Conservation (phyloP, 164 flowering plant species). For the Chloranthus sessilifolius region DNA sequence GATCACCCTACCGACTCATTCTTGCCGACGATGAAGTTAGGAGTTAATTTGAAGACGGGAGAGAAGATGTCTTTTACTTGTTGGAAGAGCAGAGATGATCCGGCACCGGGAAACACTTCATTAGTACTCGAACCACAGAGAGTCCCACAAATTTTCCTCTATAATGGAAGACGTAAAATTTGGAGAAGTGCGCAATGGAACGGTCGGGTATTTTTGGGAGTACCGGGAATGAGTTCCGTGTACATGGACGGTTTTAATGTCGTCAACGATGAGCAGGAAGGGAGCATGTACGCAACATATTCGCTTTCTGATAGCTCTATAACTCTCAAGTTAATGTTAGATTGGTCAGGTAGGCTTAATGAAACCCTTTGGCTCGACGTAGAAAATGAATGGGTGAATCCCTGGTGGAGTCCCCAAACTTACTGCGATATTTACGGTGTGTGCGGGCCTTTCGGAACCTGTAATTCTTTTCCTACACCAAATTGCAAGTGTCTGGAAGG, state of each 20-base stretch:
- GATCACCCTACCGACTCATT: neutral
- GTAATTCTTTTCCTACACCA: neutral
- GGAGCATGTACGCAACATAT: neutral
- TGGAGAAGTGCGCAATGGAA: constrained; percentile 42
- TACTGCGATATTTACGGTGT: constrained; percentile 8
- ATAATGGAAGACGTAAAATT: constrained; percentile 18
- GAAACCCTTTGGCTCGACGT: neutral
- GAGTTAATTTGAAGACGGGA: constrained; percentile 7
- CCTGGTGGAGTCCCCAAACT: neutral
- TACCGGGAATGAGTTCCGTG: constrained; percentile 11
- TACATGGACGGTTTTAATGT: constrained; percentile 2
- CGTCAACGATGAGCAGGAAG: neutral
- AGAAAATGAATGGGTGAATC: neutral
- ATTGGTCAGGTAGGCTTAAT: neutral
- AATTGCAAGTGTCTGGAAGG: constrained; percentile 12
- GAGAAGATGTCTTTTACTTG: constrained; percentile 13
- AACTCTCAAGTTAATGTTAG: neutral
- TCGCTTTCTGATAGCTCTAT: neutral
- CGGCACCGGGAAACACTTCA: constrained; percentile 26
- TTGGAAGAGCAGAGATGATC: constrained; percentile 29
- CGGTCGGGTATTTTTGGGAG: constrained; percentile 20
- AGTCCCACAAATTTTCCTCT: constrained; percentile 17
- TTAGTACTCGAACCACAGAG: constrained; percentile 3
- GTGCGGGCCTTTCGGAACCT: constrained; percentile 16
- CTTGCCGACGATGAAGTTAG: constrained; percentile 10